phyloP scores from a whole-genome alignment of 768 basidiomycete species.

The Kwoniella newhampshirensis region DNA sequence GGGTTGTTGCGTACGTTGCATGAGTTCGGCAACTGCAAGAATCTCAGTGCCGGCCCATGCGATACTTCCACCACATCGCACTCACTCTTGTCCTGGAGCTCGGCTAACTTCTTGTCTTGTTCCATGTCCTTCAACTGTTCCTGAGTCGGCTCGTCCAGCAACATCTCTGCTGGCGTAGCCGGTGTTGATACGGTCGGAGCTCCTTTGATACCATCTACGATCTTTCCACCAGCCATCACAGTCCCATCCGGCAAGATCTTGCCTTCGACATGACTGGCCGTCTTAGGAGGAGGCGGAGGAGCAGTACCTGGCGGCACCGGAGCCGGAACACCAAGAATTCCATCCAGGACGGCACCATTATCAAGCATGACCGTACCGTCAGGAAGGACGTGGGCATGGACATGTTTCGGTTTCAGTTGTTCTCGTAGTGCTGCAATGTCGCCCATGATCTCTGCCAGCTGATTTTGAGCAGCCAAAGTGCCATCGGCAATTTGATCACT shows the following conservation, averaged over 20 bases:
- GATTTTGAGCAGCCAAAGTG: conserved; percentile 29
- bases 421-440: conserved; percentile 46
- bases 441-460: conserved; percentile 45
- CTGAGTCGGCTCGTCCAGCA: conserved; percentile 7
- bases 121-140: conserved; percentile 38
- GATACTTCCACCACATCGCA: no score
- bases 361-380: conserved; percentile 46
- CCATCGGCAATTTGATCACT: conserved; percentile 45
- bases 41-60: no score
- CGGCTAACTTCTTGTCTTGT: conserved; percentile 46
- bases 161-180: conserved; percentile 8
- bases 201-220: conserved; percentile 45
- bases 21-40: conserved; percentile 42
- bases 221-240: conserved; percentile 42
- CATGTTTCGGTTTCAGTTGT: conserved; percentile 44
- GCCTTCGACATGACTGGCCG: conserved; percentile 36
- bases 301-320: conserved; percentile 23
- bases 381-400: conserved; percentile 42
- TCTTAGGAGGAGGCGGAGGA: conserved; percentile 25
- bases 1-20: conserved; percentile 27
- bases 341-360: conserved; percentile 44
- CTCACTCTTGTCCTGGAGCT: conserved; percentile 47
- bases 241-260: conserved; percentile 44
- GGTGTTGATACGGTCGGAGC: conserved; percentile 23
- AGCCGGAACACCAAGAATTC: conserved; percentile 38